Evolutionary conservation across 495 filamentous ascomycete species (phyloP), one percentile per base, ranked within the genome.

Genomic region (Tricharina praecox): DNA sequence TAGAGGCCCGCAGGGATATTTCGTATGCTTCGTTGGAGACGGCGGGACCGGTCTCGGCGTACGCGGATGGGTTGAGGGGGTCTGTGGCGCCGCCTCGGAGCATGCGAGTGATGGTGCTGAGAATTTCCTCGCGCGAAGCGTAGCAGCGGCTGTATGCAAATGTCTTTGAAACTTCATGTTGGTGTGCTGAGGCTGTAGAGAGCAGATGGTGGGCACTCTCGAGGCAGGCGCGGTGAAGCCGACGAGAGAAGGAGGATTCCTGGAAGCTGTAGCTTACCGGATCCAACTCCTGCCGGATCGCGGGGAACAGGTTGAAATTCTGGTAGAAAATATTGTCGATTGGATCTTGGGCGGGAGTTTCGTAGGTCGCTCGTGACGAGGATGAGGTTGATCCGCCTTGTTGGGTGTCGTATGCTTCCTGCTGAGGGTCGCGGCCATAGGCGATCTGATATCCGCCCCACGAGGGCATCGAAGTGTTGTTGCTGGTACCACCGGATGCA

Each of bases 21-120:
- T 19, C 20, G 21, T 4, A 11, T 7, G 39, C 39, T 43, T 28
- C 40, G 42, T 3, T 47, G 51, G 19, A 77, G 0, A 74, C 78
- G 0, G 79, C 81, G 2, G 80, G 74, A 2, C 79, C 80, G 11
- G 81, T 80, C 30, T 80, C 78, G 2, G 79, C 78, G 15, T 72
- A 66, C n/a, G 69, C 60, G 70, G 70, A 79, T 49, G 69, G 63
- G 43, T 76, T 68, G 9, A 87, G 64, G 3, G 64, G 63, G 18
- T 78, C 72, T 5, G 66, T 61, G 3, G 60, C 51, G 4, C 56
- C 62, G 4, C 54, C 60, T 1, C 40, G 50, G 4, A 81, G 56
- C 8, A 68, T 54, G 2, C 58, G 51, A 35, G 60, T 56, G 32
- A 82, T 66, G 1, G 64, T 64, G 3, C 62, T 52, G 13, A 65